Evolutionary conservation across 169 alveolate species (phyloP), one percentile per base, ranked within the genome.

Genomic region (Babesia divergens): DNA sequence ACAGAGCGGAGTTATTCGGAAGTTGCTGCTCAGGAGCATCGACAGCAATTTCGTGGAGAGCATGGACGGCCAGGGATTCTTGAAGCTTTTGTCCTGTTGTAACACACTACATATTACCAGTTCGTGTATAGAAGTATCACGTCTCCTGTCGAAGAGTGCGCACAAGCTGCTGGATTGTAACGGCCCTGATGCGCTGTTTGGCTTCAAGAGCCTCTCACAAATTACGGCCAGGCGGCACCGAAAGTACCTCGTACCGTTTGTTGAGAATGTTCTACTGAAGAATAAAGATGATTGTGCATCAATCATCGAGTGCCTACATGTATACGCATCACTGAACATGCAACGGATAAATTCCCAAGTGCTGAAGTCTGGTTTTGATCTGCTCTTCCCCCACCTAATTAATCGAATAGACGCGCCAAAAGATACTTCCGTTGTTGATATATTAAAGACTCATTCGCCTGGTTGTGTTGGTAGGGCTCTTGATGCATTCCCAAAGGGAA

Each of bases 161-260:
- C 62, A 46, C 3, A 70, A 70, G 20, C 34, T 70, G n/a, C 44
- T 38, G 14, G 72, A 29, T 16, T 7, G 53, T 32, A 59, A 22
- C 1, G 70, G 60, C 14, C 47, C 70, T 6, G 60, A 54, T 4
- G 29, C 35, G 38, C 20, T 70, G 31, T 74, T 31, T 6, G 70
- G 65, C 22, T 70, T 70, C 69, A 47, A 70, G 51, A 24, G 82
- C 71, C 59, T 70, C 37, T 31, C 62, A 26, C 60, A 54, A 34
- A 70, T 70, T 28, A 29, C 29, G 29, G 82, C 71, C 7, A 44
- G 37, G 54, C 31, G 71, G 65, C 74, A 70, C 34, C 14, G 70
- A 54, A 70, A 70, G 49, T 43, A 56, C 44, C 51, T 70, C 44
- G 37, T 70, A 5, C 82, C 82, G 18, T 52, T 70, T 4, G 82